Evolutionary conservation across 164 flowering plant genomes (phyloP), one percentile per base, ranked within the genome.

Genomic region (Vitis rotundifolia): DNA sequence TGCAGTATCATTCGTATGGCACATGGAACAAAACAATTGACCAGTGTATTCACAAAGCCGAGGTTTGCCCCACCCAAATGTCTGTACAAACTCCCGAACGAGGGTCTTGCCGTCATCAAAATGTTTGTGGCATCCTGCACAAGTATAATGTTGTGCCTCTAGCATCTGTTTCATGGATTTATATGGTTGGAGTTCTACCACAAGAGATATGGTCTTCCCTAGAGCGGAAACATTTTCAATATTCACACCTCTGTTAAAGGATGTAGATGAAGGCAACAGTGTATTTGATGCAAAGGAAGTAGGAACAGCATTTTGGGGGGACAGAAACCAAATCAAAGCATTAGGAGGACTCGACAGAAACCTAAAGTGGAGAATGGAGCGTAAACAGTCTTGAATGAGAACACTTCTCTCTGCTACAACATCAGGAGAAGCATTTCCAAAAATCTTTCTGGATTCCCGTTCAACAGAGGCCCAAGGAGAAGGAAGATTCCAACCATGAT

Each of bases 1-100:
- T 57, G 98, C 93, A 64, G 86, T 87, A 1, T 93, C 98, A 87
- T 90, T 95, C 51, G 89, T 83, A 82, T 95, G 99, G 78, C 98
- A 95, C 3, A 88, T 84, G 62, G 94, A 80, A 76, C 99, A 95
- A 76, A 88, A 92, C 72, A 95, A 76, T 71, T 95, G 99, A 72
- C 93, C 91, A 37, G 92, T 91, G 75, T 95, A 95, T 78, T 90
- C 97, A 79, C 99, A 95, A 68, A 87, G 85, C 59, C 99, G 87
- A 79, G 94, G 98, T 64, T 86, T 95, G 14, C 99, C 99, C 96
- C 97, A 90, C 4, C 97, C 97, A 73, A 95, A 73, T 60, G 90
- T 79, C 74, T 85, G 87, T 11, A 82, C 94, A 75, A 95, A 77
- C 60, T 86, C 98, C 61, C 49, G 73, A 79, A 94, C 70, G 59